Evolutionary conservation across 1,284 basidiomycete genomes (phyloP), one percentile per base, ranked within the genome.

Genomic region (Naganishia cerealis): DNA sequence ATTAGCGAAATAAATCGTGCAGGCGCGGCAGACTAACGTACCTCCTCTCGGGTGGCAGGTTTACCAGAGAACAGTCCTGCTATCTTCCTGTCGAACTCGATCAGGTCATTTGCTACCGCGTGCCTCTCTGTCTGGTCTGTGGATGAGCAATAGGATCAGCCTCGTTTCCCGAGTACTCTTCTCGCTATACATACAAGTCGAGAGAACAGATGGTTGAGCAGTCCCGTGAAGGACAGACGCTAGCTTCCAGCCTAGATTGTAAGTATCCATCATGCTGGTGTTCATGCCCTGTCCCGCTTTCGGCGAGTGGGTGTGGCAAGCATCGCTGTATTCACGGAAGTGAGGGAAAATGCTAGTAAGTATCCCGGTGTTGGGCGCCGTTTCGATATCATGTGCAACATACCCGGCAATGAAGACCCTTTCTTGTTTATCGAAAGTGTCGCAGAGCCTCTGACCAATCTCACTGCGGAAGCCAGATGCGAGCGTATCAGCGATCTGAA

Each of bases 161-260:
- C 9, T 29, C 8, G 26, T 18, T 42, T 3, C 9, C 9, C 18
- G 33, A 50, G 52, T 26, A 26, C 16, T 7, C 7, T 8, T 29
- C 9, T 13, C 8, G 21, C 16, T 36, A n/a, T 16, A 40, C 33
- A n/a, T 62, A 69, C 71, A 73, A 2, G 91, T 92, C 73, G 87
- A 84, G 26, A 94, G 80, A 13, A 94, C 79, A 0, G 85, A 85
- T 1, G 84, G 81, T 48, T 85, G 81, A 1, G 89, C 88, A 84
- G 86, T 87, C 10, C 88, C 89, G 59, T 86, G 85, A 21, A 91
- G 78, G 24, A 91, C 90, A 62, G 89, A 85, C 0, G 82, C 83
- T 54, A 93, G 74, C 75, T 92, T 93, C 90, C 90, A 92, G 2
- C 84, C 87, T 87, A 91, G 83, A 74, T 91, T 91, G 72, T 90